Base-by-base conservation (phyloP, 352 stramenopile genomes). In the Pythium monospermum region DNA sequence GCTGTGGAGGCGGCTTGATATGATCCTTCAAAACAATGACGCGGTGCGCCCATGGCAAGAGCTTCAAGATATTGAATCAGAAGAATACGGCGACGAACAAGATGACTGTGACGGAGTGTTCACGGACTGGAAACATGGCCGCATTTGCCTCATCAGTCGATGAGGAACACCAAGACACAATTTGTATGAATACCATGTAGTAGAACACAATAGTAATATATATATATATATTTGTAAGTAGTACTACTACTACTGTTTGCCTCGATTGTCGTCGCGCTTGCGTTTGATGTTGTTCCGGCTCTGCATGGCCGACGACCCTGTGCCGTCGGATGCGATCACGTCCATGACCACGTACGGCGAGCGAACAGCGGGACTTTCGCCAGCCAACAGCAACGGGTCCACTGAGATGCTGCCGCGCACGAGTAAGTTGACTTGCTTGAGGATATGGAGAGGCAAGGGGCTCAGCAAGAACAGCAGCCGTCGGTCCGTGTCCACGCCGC, bases 221-320 rank as follows among this genome's bases (percentile, higher is more conserved):
- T 22, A 33, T 49, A 16, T 50, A 27, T 59, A 27, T 49, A 12
- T 35, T 25, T 37, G 30, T 23, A 19, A 19, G 5, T 15, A 11
- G 8, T 28, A 43, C 30, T 21, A 27, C 6, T 21, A 28, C 47
- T 44, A 57, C 28, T 64, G 55, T 41, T 55, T 54, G 41, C n/a
- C n/a, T n/a, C n/a, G n/a, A n/a, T n/a, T n/a, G n/a, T 66, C 68
- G 58, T 91, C 81, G 12, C 81, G 78, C 61, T 94, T 94, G 33
- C 83, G 81, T 58, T 94, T 94, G 52, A 94, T 66, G 55, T 91
- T 94, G 61, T 94, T 86, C 50, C 83, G 80, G 56, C 81, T 92
- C 53, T 94, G 76, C 83, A 94, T 94, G 35, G 66, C 71, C 11
- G 67, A 66, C 7, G 83, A 83, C 15, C 83, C 83, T 0, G 83